phyloP scores from a whole-genome alignment of 441 rosid genomes.

The Kokia cookei region DNA sequence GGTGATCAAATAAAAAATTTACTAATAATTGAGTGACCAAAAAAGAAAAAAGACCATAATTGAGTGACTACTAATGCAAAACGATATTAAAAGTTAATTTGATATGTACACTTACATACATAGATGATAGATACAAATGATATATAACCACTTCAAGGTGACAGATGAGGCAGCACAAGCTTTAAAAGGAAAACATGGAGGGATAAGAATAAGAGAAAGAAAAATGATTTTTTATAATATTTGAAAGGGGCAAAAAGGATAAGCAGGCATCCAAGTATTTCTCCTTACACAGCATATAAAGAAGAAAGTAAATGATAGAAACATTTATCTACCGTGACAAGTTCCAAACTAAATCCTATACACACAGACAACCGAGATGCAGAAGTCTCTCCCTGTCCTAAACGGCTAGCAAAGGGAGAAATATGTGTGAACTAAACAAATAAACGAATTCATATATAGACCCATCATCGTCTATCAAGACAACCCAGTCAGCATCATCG shows the following conservation, averaged over 20 bases:
- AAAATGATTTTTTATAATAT: neutral
- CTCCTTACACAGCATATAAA: constrained; percentile 10
- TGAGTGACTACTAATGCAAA: too few relatives aligned
- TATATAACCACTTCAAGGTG: too few relatives aligned
- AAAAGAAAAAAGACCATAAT: too few relatives aligned
- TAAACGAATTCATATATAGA: neutral
- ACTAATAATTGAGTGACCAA: too few relatives aligned
- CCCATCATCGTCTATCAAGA: constrained; percentile 7
- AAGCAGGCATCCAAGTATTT: neutral
- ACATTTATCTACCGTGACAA: constrained; percentile 13
- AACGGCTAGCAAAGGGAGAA: constrained; percentile 13
- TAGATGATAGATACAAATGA: too few relatives aligned
- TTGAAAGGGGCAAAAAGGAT: neutral
- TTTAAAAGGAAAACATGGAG: too few relatives aligned
- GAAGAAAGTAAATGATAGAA: neutral
- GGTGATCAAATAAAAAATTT: too few relatives aligned
- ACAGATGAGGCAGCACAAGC: too few relatives aligned
- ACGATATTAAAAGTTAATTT: too few relatives aligned
- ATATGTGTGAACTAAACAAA: constrained; percentile 12
- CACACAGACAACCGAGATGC: constrained; percentile 25
- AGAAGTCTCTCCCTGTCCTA: constrained; percentile 18
- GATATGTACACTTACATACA: too few relatives aligned
- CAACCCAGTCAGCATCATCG: constrained; percentile 18
- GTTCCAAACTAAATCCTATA: constrained; percentile 26
- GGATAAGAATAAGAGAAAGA: neutral